phyloP scores from a whole-genome alignment of 192 early-diverging fungal genomes.

The Coemansia sp. region DNA sequence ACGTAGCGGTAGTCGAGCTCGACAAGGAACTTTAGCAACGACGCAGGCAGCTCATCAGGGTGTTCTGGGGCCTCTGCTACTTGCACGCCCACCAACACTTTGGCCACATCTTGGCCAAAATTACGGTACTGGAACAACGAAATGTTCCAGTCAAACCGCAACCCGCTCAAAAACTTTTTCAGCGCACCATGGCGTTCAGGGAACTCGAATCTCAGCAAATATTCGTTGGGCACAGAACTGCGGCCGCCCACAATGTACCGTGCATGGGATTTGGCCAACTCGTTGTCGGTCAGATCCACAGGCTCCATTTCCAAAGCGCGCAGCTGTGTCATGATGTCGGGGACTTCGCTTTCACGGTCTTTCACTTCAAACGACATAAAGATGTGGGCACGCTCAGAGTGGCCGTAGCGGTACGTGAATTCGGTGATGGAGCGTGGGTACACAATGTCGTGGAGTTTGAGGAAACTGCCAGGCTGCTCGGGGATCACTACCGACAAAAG shows the following conservation, averaged over 20 bases:
- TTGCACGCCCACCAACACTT: constrained; percentile 91
- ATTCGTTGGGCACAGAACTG: constrained; percentile 74
- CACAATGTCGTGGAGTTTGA: constrained; percentile 75
- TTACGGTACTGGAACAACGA: constrained; percentile 97
- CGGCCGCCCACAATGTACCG: constrained; percentile 90
- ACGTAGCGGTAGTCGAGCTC: constrained; percentile 81
- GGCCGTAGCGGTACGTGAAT: constrained; percentile 79
- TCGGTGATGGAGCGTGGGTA: constrained; percentile 87
- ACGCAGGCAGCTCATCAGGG: constrained; percentile 22
- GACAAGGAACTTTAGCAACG: constrained; percentile 76
- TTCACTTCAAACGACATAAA: constrained; percentile 85
- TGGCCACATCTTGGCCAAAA: constrained; percentile 92
- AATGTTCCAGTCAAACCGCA: constrained; percentile 71
- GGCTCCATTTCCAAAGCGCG: constrained; percentile 62
- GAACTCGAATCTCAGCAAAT: constrained; percentile 92
- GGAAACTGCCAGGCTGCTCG: constrained; percentile 83
- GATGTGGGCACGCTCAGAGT: constrained; percentile 76
- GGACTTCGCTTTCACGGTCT: constrained; percentile 67
- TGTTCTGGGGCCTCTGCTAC: constrained; percentile 64
- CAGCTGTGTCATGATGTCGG: constrained; percentile 64
- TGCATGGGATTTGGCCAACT: constrained; percentile 95
- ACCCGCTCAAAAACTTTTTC: constrained; percentile 73
- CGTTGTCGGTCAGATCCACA: constrained; percentile 86
- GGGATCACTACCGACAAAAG: constrained; percentile 91
- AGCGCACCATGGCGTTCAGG: constrained; percentile 93